These are phyloP conservation scores for Suillus luteus DNA, from an alignment of 768 basidiomycete species.

Conservation along the genomic window DNA sequence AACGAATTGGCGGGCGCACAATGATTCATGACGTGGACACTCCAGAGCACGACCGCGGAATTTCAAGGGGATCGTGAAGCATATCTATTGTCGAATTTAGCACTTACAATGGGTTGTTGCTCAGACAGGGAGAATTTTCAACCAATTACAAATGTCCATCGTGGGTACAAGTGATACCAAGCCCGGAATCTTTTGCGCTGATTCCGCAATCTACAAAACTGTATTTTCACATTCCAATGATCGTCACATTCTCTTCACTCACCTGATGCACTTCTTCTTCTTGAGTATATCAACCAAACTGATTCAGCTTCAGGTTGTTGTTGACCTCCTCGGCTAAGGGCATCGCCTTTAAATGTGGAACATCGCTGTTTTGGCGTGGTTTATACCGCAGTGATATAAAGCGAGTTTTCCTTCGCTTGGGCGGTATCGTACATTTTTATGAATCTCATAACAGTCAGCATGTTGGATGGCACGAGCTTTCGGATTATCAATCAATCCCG, in stretches of 20 bases:
- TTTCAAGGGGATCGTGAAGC: background rate
- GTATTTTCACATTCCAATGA: background rate
- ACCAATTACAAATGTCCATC: background rate
- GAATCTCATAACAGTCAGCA: no score
- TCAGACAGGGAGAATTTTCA: background rate
- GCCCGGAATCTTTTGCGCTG: fast-evolving
- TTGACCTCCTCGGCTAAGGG: no score
- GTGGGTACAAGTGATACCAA: background rate
- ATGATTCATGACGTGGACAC: background rate
- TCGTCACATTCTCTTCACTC: background rate
- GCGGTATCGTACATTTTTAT: no score
- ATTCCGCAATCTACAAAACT: background rate
- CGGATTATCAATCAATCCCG: no score
- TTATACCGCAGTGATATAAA: no score
- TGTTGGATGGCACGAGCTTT: no score
- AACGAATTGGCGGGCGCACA: background rate
- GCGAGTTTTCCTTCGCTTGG: no score
- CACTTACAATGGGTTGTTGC: background rate
- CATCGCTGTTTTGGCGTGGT: no score
- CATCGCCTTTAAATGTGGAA: no score
- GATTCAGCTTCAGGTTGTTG: background rate
- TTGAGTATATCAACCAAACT: background rate
- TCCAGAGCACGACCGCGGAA: background rate
- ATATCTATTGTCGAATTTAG: background rate
- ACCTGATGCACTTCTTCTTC: background rate